Evolutionary conservation across 371 early-diverging fungal species (phyloP).

Genomic region (Lichtheimia ornata): DNA sequence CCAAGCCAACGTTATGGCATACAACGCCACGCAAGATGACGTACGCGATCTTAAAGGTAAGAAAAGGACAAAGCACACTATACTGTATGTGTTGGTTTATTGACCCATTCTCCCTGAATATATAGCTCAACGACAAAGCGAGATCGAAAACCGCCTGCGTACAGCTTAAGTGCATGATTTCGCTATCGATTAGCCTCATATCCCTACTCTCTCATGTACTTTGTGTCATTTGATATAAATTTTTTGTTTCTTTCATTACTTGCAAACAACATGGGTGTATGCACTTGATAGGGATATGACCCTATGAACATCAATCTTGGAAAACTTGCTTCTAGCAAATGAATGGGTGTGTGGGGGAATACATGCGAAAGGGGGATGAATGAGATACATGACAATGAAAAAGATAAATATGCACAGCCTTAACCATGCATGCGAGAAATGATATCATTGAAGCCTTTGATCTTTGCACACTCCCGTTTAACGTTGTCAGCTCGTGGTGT

Average conservation of each 20-base stretch:
- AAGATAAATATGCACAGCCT: background rate
- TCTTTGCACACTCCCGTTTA: slow-evolving; percentile 52
- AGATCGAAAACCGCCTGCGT: slow-evolving; percentile 38
- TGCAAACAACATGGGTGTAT: too few relatives aligned
- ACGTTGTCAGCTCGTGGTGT: slow-evolving; percentile 53
- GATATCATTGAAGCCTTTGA: slow-evolving; percentile 49
- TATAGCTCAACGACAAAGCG: slow-evolving; percentile 28
- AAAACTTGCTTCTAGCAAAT: too few relatives aligned
- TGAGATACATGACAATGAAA: too few relatives aligned
- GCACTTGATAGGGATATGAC: too few relatives aligned
- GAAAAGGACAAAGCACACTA: too few relatives aligned
- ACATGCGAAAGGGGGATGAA: too few relatives aligned
- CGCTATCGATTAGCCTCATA: background rate
- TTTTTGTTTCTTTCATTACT: too few relatives aligned
- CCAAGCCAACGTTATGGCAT: slow-evolving; percentile 66
- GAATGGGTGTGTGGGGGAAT: too few relatives aligned
- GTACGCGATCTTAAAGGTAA: slow-evolving; percentile 45
- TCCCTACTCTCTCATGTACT: too few relatives aligned
- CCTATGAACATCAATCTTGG: too few relatives aligned
- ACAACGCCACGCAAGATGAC: slow-evolving; percentile 72
- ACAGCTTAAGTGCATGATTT: slow-evolving; percentile 14
- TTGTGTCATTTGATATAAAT: too few relatives aligned
- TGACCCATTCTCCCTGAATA: background rate
- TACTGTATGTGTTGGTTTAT: background rate
- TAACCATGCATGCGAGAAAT: slow-evolving; percentile 18